Conservation (phyloP, 164 flowering plant species). For the Chloranthus sessilifolius region DNA sequence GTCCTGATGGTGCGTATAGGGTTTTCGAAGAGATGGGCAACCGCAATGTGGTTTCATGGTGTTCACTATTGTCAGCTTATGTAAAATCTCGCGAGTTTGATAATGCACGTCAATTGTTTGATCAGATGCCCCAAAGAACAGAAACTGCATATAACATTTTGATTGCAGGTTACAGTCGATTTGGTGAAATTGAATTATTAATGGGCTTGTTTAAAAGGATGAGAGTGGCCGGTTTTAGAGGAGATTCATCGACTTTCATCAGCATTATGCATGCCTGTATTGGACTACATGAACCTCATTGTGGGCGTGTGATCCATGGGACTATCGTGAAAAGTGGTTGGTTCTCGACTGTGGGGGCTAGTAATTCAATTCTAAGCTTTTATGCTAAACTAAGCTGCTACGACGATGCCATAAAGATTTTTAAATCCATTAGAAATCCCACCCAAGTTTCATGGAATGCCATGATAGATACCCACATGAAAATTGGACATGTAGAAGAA, state of each 20-base stretch:
- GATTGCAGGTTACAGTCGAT: conserved; percentile 41
- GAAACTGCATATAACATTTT: conserved; percentile 57
- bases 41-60: conserved; percentile 62
- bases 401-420: conserved; percentile 37
- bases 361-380: conserved; percentile 57
- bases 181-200: conserved; percentile 34
- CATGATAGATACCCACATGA: conserved; percentile 63
- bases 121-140: conserved; percentile 40
- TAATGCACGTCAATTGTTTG: conserved; percentile 29
- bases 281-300: conserved; percentile 24
- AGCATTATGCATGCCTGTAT: conserved; percentile 49
- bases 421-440: conserved; percentile 24
- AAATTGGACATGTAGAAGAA: conserved; percentile 34
- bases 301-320: conserved; percentile 51
- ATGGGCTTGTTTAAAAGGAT: conserved; percentile 40
- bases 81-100: conserved; percentile 32
- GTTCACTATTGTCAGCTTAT: conserved; percentile 59
- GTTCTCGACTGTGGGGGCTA: conserved; percentile 47
- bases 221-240: conserved; percentile 24
- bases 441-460: conserved; percentile 71
- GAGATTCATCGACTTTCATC: conserved; percentile 61
- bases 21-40: conserved; percentile 43
- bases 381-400: conserved; percentile 35
- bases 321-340: conserved; percentile 47
- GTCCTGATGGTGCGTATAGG: conserved; percentile 29